Base-by-base conservation (phyloP, 2,329 filamentous ascomycete species). In the Chaetomium sp. region DNA sequence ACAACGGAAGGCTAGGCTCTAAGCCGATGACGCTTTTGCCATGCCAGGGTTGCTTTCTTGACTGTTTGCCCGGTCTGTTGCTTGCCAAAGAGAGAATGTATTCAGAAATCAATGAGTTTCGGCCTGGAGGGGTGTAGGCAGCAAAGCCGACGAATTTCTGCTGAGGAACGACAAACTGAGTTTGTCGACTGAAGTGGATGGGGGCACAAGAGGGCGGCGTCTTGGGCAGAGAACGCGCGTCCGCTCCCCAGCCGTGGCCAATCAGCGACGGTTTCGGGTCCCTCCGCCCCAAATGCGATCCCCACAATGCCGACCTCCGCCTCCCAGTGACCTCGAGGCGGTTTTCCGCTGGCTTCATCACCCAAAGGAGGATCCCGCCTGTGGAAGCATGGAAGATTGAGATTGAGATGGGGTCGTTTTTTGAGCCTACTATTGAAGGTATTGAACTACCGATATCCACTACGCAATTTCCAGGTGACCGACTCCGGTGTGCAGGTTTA, bases 171-270 rank as follows among this genome's bases (percentile, higher is more conserved):
- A 41, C 43, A 7, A 7, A 32, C 36, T 38, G 27, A 35, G 41
- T 27, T 35, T 32, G 14, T 37, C 27, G 37, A 47, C 40, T 41
- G 33, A 49, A 55, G 49, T 33, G 57, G 56, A 50, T 51, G 53
- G 56, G 59, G 53, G 49, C 53, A 49, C 47, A 57, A 50, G 49
- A 51, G 52, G 56, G 59, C 55, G 58, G 56, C 53, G 45, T 54
- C 51, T 57, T 58, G 52, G 46, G 52, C 45, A 59, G 52, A 56
- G 61, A 61, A 64, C 61, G 61, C 62, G 62, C 62, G 62, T 63
- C 59, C 61, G 58, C 52, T 57, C 52, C 43, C 44, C 27, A 19
- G 50, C n/a, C 36, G 41, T 32, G 52, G 37, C 59, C 59, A 63
- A 63, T 64, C 56, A 64, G 48, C 9, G 34, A 9, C 34, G 7